Base-by-base conservation (phyloP, 164 flowering plant species). In the Magnolia changhungtana region DNA sequence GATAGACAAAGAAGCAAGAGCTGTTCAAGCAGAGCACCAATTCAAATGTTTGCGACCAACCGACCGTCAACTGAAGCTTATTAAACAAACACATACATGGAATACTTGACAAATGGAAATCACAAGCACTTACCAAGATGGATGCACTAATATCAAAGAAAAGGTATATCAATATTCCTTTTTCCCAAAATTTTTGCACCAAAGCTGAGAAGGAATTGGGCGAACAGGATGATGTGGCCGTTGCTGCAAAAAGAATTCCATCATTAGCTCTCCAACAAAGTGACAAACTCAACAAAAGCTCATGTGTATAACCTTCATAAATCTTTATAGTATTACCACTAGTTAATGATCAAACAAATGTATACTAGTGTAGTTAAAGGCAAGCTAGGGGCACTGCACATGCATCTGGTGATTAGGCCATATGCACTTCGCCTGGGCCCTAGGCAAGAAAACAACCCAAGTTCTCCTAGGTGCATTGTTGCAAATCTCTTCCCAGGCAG, bases 101-200 rank as follows among this genome's bases (percentile, higher is more conserved):
- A 65, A 24, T 5, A 65, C 2, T 11, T 65, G 68, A 29, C 68
- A 65, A 65, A 21, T 9, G 8, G 24, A 65, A 65, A 65, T 11
- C 31, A 65, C 45, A 24, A 24, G 14, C 10, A 21, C 68, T 65
- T 11, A 65, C 27, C 68, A 24, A 13, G 24, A 24, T 23, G 11
- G 68, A 65, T 21, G 7, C 24, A 18, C 8, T 63, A 63, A 21
- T 23, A 2, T 29, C 10, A 65, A 24, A 37, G 45, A 37, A 37
- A 37, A 37, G 45, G 37, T 10, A 68, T n/a, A 52, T 86, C 83
- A 85, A 72, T 92, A 90, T 21, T 94, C 95, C 77, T 92, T 92
- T 61, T 85, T 89, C 59, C 97, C 97, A 82, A 94, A 92, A 78
- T 94, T 94, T 84, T 94, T 94, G 92, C 95, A 94, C 98, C 98